Evolutionary conservation across 768 basidiomycete species (phyloP), one percentile per base, ranked within the genome.

Genomic region (Tylopilus plumbeoviolaceoides): DNA sequence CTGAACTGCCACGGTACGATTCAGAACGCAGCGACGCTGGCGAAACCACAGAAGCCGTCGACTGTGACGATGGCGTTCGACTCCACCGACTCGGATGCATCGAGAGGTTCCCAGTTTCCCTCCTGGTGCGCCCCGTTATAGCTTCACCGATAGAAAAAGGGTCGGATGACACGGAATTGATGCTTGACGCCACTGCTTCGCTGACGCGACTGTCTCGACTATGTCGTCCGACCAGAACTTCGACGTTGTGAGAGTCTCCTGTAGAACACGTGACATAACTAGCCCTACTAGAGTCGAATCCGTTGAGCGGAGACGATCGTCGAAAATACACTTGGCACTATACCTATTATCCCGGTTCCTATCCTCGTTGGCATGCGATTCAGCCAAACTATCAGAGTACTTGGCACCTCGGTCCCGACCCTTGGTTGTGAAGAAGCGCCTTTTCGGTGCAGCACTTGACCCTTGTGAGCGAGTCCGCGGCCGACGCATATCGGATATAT

Each of bases 401-500:
- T 10, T 21, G 1, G 38, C 2, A 5, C 31, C 45, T 25, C 21
- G 51, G 12, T 44, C 39, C 38, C 59, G 56, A 7, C 57, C 55
- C 46, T 63, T 67, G 18, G 10, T 54, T 2, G 50, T 47, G 28
- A 63, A 59, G 47, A 61, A 45, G 7, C 31, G 42, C 8, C 9
- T 45, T 27, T 51, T 64, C 0, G 54, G n/a, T 2, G 30, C 0
- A 6, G 33, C 11, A 7, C 18, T 25, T n/a, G 20, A 12, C 1
- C 50, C 57, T 3, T 56, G 61, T 1, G 59, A 57, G 12, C 30
- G 42, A 9, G 47, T 53, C 11, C 56, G 57, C 30, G 30, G 30
- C 11, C 47, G 54, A 30, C 39, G 56, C 18, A 20, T 9, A 25
- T 54, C 42, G 5, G 50, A 57, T 48, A 67, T 67, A n/a, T 67